phyloP scores from a whole-genome alignment of 371 early-diverging fungal species.

The Dichotomocladium elegans region DNA sequence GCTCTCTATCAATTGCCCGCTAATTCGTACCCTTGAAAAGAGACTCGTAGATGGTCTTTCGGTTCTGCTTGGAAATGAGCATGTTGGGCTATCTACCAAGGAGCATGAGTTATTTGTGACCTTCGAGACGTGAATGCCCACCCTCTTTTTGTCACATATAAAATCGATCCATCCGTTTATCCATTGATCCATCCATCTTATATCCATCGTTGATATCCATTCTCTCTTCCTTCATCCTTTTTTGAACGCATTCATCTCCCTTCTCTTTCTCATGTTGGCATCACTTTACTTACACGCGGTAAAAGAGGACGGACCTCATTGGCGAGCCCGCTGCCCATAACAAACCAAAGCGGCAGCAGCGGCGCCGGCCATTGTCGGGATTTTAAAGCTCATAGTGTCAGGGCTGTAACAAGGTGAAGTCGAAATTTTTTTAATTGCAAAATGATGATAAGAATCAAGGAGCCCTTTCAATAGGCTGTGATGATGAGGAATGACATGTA shows the following conservation, averaged over 20 bases:
- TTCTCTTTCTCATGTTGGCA: neutral
- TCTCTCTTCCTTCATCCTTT: neutral
- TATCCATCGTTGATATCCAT: conserved; percentile 9
- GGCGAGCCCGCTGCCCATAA: neutral
- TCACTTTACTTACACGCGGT: conserved; percentile 9
- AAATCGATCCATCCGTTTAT: neutral
- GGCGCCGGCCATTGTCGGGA: neutral
- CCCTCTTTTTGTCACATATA: neutral
- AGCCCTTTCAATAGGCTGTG: no score
- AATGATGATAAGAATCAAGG: no score
- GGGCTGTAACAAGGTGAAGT: no score
- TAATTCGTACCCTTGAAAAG: conserved; percentile 74
- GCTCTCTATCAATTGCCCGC: no score
- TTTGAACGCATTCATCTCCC: conserved; percentile 2
- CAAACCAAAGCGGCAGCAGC: neutral
- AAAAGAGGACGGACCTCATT: conserved; percentile 8
- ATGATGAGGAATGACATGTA: no score
- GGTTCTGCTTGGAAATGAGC: conserved; percentile 96
- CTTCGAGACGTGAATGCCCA: neutral
- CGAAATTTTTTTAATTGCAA: no score
- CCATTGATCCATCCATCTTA: conserved; percentile 3
- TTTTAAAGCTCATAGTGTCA: conserved; percentile 3
- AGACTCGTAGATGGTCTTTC: conserved; percentile 92
- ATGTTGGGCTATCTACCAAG: conserved; percentile 40
- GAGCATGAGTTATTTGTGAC: neutral